A percentile compares a stretch with the other conserved stretches of the same genome.
Evolutionary conservation across 306 rosid genomes (phyloP).

Genomic region (Pueraria montana): DNA sequence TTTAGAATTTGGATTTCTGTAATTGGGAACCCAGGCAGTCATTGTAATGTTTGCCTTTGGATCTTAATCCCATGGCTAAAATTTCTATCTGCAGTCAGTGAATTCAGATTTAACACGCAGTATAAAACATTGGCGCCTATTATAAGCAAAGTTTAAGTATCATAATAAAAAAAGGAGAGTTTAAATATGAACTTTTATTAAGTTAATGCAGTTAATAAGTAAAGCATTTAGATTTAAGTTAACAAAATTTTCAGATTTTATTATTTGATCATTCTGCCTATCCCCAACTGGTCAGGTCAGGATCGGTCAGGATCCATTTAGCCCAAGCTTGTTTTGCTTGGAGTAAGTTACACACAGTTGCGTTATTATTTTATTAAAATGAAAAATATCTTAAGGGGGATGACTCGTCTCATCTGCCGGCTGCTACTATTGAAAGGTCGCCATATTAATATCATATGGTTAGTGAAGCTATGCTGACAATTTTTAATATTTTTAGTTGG

Average conservation of each 20-base stretch:
- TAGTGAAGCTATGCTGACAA: not conserved
- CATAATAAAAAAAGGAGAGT: too few relatives aligned
- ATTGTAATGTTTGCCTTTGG: too few relatives aligned
- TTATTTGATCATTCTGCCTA: not conserved
- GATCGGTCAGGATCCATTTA: not conserved
- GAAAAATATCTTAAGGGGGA: not conserved
- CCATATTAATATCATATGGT: not conserved
- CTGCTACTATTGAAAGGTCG: slow-evolving; percentile 3
- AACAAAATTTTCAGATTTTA: not conserved
- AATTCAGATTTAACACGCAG: too few relatives aligned
- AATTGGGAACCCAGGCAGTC: not conserved
- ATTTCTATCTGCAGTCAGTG: too few relatives aligned
- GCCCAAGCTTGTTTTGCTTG: slow-evolving; percentile 12
- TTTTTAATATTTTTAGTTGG: not conserved
- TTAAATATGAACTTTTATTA: too few relatives aligned
- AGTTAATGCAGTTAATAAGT: not conserved
- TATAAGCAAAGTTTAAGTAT: too few relatives aligned
- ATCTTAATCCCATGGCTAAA: too few relatives aligned
- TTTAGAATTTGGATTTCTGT: not conserved
- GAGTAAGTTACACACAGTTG: too few relatives aligned
- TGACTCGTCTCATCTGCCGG: not conserved
- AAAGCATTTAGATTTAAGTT: not conserved
- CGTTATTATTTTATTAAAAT: too few relatives aligned
- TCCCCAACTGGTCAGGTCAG: not conserved
- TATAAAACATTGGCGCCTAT: too few relatives aligned